Percentiles rank a stretch among this genome's conserved stretches.
Conservation (phyloP, 2,329 filamentous ascomycete species). For the Drechmeria coniospora region DNA sequence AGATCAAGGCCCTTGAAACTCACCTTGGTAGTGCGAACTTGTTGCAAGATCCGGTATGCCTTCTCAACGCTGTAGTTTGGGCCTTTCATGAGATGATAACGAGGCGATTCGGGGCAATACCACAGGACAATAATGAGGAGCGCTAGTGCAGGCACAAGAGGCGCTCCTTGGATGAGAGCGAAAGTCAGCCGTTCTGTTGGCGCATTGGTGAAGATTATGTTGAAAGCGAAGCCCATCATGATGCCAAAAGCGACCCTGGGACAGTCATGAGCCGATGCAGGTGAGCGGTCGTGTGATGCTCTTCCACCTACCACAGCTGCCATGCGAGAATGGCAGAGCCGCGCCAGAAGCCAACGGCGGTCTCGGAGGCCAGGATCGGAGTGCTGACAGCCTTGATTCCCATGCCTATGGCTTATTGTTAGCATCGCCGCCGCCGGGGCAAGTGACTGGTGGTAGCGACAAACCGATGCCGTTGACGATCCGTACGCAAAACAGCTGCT, state of each 20-base stretch:
- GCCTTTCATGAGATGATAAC: conserved; percentile 24
- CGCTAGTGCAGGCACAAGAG: conserved; percentile 19
- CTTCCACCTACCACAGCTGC: conserved; percentile 22
- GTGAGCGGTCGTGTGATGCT: not conserved
- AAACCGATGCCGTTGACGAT: conserved; percentile 23
- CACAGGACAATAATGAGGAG: conserved; percentile 18
- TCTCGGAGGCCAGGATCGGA: conserved; percentile 30
- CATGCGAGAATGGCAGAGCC: conserved; percentile 30
- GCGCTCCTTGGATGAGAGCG: conserved; percentile 21
- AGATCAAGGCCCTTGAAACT: not conserved
- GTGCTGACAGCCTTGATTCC: conserved; percentile 33
- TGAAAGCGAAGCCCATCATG: conserved; percentile 19
- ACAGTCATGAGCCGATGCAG: conserved; percentile 3
- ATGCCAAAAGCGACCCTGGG: conserved; percentile 19
- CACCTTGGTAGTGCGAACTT: conserved; percentile 21
- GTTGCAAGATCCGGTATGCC: conserved; percentile 19
- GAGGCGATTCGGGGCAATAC: conserved; percentile 26
- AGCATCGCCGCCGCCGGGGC: too few relatives aligned
- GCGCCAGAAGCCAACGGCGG: conserved; percentile 30
- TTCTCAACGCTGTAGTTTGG: conserved; percentile 20
- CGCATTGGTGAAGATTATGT: conserved; percentile 19
- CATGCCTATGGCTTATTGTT: conserved; percentile 20
- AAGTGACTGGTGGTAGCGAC: too few relatives aligned
- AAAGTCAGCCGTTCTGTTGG: conserved; percentile 5
- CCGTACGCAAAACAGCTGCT: conserved; percentile 17